Evolutionary conservation across 176 grass and related monocot genomes (phyloP), one percentile per base, ranked within the genome.

Genomic region (Aegilops speltoides): DNA sequence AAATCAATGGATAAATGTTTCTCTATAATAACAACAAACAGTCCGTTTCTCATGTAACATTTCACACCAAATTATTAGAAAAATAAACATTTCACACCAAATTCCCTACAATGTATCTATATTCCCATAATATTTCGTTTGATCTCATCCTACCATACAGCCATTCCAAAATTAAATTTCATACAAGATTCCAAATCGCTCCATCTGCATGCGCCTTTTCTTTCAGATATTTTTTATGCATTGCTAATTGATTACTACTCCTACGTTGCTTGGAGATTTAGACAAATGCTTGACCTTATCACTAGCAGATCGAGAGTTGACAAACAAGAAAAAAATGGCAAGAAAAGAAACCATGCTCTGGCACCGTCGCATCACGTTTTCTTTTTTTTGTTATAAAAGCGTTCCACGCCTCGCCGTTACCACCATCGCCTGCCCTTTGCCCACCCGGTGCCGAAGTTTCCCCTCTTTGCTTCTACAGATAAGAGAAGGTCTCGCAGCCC

Each of bases 401-500:
- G 74, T 22, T 76, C 8, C 14, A 29, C 73, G 48, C 46, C 19
- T 77, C 74, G 26, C 46, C 50, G 46, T 10, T 54, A 77, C 74
- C 74, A 77, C 74, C 73, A 46, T 25, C 7, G 73, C 26, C 8
- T 34, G 33, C 33, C 65, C 80, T 10, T 22, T 54, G 50, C 50
- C 50, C 50, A 19, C 87, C 43, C 81, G 50, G 17, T 16, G 54
- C 20, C 59, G 20, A 81, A 45, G 76, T 76, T 37, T 6, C 60
- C 45, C 83, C 41, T 10, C 15, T 76, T 76, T 59, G 40, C 4
- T 45, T 40, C 45, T 19, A 9, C 63, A 79, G 89, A 87, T 83
- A 84, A 87, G 46, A 70, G 20, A 54, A 76, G 76, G 74, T 7
- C 76, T 59, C 36, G 26, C 73, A 69, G 10, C 73, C 5, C 78